Conservation (phyloP, 1,284 basidiomycete species). For the Ceratobasidium papillatum region DNA sequence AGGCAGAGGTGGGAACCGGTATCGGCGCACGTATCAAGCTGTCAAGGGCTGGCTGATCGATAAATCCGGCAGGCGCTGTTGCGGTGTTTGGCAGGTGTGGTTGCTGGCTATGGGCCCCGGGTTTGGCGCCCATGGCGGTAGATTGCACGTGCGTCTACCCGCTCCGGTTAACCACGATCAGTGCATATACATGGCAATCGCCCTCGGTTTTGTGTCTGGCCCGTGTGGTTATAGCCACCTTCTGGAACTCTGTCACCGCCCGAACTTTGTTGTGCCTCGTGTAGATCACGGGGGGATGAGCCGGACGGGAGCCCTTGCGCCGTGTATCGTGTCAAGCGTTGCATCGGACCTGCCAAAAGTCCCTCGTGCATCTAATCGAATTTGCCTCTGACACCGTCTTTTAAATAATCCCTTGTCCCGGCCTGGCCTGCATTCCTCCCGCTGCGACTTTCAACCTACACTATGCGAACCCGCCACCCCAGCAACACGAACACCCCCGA, state of each 20-base stretch:
- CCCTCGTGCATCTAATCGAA: neutral
- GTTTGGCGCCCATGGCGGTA: too few relatives aligned
- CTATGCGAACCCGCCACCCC: neutral
- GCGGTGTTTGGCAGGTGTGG: neutral
- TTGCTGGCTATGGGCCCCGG: too few relatives aligned
- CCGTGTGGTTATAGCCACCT: neutral
- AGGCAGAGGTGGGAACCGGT: neutral
- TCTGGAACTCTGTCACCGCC: too few relatives aligned
- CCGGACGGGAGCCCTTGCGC: neutral
- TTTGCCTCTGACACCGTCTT: neutral
- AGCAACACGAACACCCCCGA: conserved; percentile 1
- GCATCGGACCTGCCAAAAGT: too few relatives aligned
- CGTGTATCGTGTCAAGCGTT: neutral
- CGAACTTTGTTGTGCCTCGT: conserved; percentile 5
- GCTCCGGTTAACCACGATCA: too few relatives aligned
- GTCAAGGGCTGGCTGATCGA: neutral
- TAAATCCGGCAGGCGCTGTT: neutral
- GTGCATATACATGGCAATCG: too few relatives aligned
- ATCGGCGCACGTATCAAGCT: neutral
- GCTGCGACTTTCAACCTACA: neutral
- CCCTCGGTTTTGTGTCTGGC: neutral
- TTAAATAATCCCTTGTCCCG: neutral
- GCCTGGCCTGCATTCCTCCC: neutral
- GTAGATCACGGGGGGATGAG: neutral
- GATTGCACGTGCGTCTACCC: too few relatives aligned